These are phyloP conservation scores for Capronia coronata DNA, from an alignment of 2,329 filamentous ascomycete species.

Conservation along the genomic window DNA sequence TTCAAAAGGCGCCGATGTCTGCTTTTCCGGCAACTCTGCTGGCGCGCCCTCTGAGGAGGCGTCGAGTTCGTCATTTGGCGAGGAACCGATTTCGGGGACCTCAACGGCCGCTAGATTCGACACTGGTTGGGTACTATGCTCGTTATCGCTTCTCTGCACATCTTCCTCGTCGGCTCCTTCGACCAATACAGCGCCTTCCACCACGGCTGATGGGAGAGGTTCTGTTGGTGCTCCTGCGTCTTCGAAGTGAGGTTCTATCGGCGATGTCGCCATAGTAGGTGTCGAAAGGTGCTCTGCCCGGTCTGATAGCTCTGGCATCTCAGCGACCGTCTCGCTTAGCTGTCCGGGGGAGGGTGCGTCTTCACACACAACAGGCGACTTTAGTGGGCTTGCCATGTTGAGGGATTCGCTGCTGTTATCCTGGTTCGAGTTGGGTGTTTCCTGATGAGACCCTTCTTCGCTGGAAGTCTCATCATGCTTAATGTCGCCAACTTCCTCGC, in stretches of 20 bases:
- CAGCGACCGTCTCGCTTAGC: background rate
- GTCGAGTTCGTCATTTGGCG: background rate
- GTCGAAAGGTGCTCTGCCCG: background rate
- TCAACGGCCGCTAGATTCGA: background rate
- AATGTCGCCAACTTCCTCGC: slow-evolving; percentile 14
- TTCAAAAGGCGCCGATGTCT: background rate
- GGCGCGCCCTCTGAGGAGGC: background rate
- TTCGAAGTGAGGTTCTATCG: background rate
- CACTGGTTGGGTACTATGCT: background rate
- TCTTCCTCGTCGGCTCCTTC: background rate
- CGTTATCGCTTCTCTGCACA: background rate
- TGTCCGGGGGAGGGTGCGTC: background rate
- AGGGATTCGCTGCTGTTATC: background rate
- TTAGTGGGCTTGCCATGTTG: background rate
- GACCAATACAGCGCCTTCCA: background rate
- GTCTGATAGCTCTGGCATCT: background rate
- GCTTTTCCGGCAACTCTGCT: background rate
- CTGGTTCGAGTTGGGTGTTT: background rate
- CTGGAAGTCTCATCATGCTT: slow-evolving; percentile 6
- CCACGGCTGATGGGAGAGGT: background rate
- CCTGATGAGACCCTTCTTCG: slow-evolving; percentile 5
- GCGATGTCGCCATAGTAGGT: background rate
- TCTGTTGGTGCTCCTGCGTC: background rate
- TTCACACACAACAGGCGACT: background rate
- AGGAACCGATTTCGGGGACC: background rate